These are phyloP conservation scores for Aspergillus quadricinctus DNA, from an alignment of 2,329 filamentous ascomycete genomes.

Conservation along the genomic window DNA sequence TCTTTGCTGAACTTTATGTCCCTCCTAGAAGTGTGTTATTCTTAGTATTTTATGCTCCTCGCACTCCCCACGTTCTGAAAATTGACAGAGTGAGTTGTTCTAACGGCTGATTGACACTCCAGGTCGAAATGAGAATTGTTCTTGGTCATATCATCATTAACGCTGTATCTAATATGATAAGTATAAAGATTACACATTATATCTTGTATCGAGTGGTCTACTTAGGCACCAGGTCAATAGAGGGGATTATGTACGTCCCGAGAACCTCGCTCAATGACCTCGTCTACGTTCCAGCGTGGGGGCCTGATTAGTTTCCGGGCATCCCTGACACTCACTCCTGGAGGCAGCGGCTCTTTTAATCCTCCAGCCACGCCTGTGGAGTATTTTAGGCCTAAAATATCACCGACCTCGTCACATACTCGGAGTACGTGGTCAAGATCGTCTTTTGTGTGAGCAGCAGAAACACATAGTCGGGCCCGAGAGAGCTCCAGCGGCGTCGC, in stretches of 20 bases:
- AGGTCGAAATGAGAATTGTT: background rate
- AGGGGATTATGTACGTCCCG: slow-evolving; percentile 67
- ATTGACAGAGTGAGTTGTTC: no score
- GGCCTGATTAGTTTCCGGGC: slow-evolving; percentile 51
- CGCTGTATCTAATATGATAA: background rate
- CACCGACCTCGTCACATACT: slow-evolving; percentile 88
- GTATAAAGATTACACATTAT: background rate
- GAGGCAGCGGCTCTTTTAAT: slow-evolving; percentile 60
- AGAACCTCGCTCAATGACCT: slow-evolving; percentile 65
- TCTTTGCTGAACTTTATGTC: no score
- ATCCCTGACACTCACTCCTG: background rate
- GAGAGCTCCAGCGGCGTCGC: slow-evolving; percentile 90
- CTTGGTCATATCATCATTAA: background rate
- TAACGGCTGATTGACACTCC: no score
- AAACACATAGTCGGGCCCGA: slow-evolving; percentile 87
- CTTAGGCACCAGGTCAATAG: slow-evolving; percentile 43
- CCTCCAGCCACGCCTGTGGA: slow-evolving; percentile 88
- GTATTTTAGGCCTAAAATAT: slow-evolving; percentile 86
- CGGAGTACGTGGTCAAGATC: slow-evolving; percentile 81
- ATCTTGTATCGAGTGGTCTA: background rate
- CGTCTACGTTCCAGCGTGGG: slow-evolving; percentile 74
- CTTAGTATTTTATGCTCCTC: no score
- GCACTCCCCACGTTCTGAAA: no score
- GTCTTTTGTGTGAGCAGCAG: slow-evolving; percentile 91
- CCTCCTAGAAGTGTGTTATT: no score